Conservation (phyloP, 495 filamentous ascomycete genomes). For the Cercophora samala region DNA sequence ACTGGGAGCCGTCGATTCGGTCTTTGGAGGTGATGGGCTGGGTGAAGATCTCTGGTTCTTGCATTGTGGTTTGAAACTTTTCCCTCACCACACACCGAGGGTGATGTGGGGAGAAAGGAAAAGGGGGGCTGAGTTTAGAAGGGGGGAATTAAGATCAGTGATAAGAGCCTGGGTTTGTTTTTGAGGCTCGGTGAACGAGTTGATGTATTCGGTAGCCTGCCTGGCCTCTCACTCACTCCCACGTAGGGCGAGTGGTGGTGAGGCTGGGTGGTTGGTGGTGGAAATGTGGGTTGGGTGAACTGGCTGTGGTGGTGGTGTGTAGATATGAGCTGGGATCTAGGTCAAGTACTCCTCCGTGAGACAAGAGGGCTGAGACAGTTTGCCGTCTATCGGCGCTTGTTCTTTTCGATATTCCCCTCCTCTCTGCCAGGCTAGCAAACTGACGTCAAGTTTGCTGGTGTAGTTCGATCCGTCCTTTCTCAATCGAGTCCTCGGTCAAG, state of each 20-base stretch:
- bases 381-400: background rate
- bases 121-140: background rate
- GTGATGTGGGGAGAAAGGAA: background rate
- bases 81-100: background rate
- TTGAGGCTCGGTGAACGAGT: background rate
- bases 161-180: background rate
- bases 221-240: background rate
- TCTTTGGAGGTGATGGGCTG: slow-evolving; percentile 33
- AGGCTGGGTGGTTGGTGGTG: background rate
- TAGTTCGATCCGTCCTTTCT: background rate
- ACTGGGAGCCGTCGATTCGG: background rate
- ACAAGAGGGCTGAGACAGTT: background rate
- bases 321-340: background rate
- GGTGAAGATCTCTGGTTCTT: slow-evolving; percentile 38
- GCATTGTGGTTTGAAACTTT: slow-evolving; percentile 19
- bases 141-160: background rate
- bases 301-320: background rate
- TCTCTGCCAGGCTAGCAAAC: background rate
- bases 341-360: background rate
- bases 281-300: background rate
- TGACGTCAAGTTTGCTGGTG: background rate
- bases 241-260: background rate
- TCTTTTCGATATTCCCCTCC: background rate
- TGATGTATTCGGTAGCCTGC: background rate
- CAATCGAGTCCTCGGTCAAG: background rate